Evolutionary conservation across 139 green algal species (phyloP), one percentile per base, ranked within the genome.

Genomic region (Chlamydomonas incerta): DNA sequence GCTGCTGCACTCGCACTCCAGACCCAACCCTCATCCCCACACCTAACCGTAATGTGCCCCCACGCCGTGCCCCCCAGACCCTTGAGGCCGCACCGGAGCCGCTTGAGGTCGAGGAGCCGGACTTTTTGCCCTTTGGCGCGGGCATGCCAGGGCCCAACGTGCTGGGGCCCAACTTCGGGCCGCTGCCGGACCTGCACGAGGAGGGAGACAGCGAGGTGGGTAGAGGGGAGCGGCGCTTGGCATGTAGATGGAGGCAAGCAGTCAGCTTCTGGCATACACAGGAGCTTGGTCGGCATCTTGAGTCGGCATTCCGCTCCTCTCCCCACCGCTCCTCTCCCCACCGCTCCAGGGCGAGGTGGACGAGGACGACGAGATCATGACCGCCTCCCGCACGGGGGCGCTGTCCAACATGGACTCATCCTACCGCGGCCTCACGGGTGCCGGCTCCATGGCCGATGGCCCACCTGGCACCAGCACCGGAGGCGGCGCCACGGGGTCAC

Each of bases 291-390:
- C n/a, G n/a, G n/a, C n/a, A n/a, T n/a, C n/a, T n/a, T n/a, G n/a
- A n/a, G n/a, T n/a, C n/a, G n/a, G n/a, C n/a, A n/a, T n/a, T n/a
- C n/a, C n/a, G n/a, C n/a, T n/a, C n/a, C n/a, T n/a, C n/a, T n/a
- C n/a, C n/a, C n/a, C n/a, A n/a, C n/a, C n/a, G n/a, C n/a, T 23
- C 1, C 62, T 68, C 13, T 14, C 26, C 62, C 62, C 34, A 17
- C 13, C 13, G 2, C 70, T 24, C 55, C 79, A 85, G 79, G 79
- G 65, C 28, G 47, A 76, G 50, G 66, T 85, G 31, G 79, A 85
- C 66, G 79, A 85, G 13, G 79, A 85, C 31, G 79, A 85, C 66
- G 79, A 85, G 50, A 75, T 85, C 31, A 50, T 85, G 24, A 85
- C 79, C 26, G 47, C 33, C 31, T 76, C 79, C 26, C 79, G 79